Evolutionary conservation across 1,284 basidiomycete species (phyloP), one percentile per base, ranked within the genome.

Genomic region (Boletus smithii): DNA sequence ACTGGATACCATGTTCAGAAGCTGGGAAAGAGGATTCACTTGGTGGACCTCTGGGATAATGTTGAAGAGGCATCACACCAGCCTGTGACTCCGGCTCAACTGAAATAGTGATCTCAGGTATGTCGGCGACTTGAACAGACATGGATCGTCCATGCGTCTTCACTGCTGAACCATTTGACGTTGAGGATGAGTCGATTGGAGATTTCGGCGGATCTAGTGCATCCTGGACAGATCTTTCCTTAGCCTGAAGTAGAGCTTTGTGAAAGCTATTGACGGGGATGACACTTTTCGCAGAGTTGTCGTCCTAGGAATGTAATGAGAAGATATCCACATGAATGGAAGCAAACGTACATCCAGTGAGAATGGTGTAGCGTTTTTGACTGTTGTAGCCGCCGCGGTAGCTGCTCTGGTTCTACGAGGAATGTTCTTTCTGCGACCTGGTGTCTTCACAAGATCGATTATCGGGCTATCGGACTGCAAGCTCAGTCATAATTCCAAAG

Each of bases 401-500:
- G 65, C 69, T 23, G 69, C 62, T 49, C 79, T 77, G 17, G 76
- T 72, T 53, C 75, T 78, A 58, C 73, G 77, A 5, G 70, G 68
- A 11, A 73, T 65, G 43, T 72, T 73, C 66, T 76, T 84, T 66
- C 79, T 87, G 30, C 86, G 77, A 29, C 83, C 81, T 22, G 88
- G 88, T 2, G 88, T 91, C 69, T 91, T 91, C 7, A 90, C 78
- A n/a, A 91, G 74, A 46, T 90, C 86, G 45, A 88, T 82, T 11
- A 90, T 74, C 11, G 79, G 75, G 46, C 87, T 90, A 54, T 6
- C 46, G 2, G 20, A 27, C 4, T 8, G 7, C 49, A 39, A 53
- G 43, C 40, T 46, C 10, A 31, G 8, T 11, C 22, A 50, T n/a
- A 23, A 1, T 38, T 17, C 2, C 8, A 5, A 11, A 26, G 13